Evolutionary conservation across 306 rosid species (phyloP), one percentile per base, ranked within the genome.

Genomic region (Fagus crenata): DNA sequence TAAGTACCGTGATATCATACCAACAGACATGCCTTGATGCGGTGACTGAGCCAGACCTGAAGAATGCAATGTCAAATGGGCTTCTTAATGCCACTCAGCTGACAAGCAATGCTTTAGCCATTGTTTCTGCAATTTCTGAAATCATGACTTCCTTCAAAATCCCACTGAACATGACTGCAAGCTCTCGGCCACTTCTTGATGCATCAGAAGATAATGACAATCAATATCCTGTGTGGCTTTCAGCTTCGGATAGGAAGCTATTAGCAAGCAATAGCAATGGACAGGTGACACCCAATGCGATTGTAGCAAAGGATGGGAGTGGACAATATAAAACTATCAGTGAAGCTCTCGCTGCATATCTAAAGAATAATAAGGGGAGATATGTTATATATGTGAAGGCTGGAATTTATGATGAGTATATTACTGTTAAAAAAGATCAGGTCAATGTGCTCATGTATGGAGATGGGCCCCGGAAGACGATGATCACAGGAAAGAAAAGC

Each of bases 291-390:
- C 85, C 92, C 0, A 85, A 90, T 5, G 92, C 35, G 0, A 75
- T 93, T 2, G 97, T 92, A 40, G 97, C 97, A 15, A 79, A 90
- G 74, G 96, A 92, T 53, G 93, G 96, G 1, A 84, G 82, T 8
- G 93, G 96, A 0, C 84, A 82, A 2, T 89, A 71, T 43, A 93
- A 49, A 9, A 90, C 81, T 73, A 79, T 93, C 28, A 71, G 7
- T 0, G 92, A 68, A 0, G 96, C 92, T 11, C 72, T 93, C 32
- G 80, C 36, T 0, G 77, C 91, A 0, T 83, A 85, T 77, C 96
- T 93, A 18, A 75, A 76, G 73, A 40, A 0, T 7, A 72, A 13
- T 1, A 6, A 0, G 0, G 90, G 91, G 0, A 78, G 96, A 73
- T 87, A 81, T 22, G 12, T 84, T 42, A 90, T 92, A 78, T 80